Evolutionary conservation across 208 protist species (phyloP).

Genomic region (Trypanosoma mega): DNA sequence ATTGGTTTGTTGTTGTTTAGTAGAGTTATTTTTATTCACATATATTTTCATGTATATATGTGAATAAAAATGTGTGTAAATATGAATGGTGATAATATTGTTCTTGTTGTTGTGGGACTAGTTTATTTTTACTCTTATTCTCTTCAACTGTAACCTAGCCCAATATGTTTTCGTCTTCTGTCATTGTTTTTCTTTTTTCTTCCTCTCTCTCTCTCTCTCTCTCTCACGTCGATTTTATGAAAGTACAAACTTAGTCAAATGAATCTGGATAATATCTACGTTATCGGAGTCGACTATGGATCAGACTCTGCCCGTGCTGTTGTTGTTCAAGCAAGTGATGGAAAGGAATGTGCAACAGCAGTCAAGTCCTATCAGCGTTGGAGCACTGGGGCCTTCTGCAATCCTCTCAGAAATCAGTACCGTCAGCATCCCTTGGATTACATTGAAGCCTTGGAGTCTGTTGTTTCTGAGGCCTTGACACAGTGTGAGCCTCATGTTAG

Average conservation of each 20-base stretch:
- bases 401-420: constrained; percentile 42
- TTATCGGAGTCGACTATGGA: constrained; percentile 58
- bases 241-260: too few species aligned
- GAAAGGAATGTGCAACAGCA: constrained; percentile 35
- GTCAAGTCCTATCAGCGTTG: constrained; percentile 44
- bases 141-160: too few species aligned
- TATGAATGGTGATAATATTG: too few species aligned
- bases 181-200: not conserved
- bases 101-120: too few species aligned
- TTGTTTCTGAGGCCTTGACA: constrained; percentile 31
- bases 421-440: constrained; percentile 59
- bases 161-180: too few species aligned
- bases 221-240: too few species aligned
- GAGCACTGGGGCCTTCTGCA: constrained; percentile 35
- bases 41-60: too few species aligned
- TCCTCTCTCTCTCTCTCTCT: not conserved
- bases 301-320: constrained; percentile 50
- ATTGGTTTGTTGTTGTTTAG: too few species aligned
- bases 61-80: too few species aligned
- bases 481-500: not conserved
- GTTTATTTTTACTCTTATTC: too few species aligned
- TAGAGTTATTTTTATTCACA: too few species aligned
- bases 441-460: constrained; percentile 39
- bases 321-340: constrained; percentile 40
- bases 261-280: constrained; percentile 25